Percentiles rank a stretch among this genome's conserved stretches.
These are phyloP conservation scores for Arthroderma uncinatum DNA, from an alignment of 2,329 filamentous ascomycete species.

Conservation along the genomic window DNA sequence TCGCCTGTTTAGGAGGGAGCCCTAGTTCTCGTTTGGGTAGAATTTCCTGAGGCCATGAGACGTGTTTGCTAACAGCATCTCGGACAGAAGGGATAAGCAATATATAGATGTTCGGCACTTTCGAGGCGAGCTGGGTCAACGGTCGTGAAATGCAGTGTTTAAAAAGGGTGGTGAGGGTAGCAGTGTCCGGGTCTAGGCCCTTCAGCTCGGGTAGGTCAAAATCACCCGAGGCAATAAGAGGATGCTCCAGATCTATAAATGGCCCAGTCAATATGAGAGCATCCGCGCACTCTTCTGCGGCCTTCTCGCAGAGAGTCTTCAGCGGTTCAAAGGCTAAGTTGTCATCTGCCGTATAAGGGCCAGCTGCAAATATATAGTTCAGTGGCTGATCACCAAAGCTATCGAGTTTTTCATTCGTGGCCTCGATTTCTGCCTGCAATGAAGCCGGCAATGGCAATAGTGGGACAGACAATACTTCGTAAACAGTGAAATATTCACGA, in stretches of 20 bases:
- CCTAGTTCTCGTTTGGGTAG: constrained; percentile 62
- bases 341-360: constrained; percentile 85
- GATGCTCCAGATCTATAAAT: constrained; percentile 86
- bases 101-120: constrained; percentile 69
- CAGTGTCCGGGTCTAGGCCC: constrained; percentile 60
- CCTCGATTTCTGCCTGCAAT: constrained; percentile 51
- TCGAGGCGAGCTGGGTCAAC: constrained; percentile 56
- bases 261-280: constrained; percentile 70
- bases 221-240: constrained; percentile 68
- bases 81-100: constrained; percentile 73
- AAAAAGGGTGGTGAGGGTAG: constrained; percentile 74
- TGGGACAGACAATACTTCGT: constrained; percentile 63
- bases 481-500: constrained; percentile 69
- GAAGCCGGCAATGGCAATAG: constrained; percentile 65
- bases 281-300: constrained; percentile 64
- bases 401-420: constrained; percentile 57
- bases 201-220: constrained; percentile 62
- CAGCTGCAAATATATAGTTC: constrained; percentile 65
- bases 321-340: constrained; percentile 85
- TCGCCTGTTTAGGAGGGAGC: constrained; percentile 58
- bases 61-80: constrained; percentile 69
- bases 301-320: constrained; percentile 66
- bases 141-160: constrained; percentile 64
- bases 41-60: constrained; percentile 72
- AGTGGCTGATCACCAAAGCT: constrained; percentile 58